Evolutionary conservation across 192 early-diverging fungal genomes (phyloP).

Genomic region (Backusella liffmaniae): DNA sequence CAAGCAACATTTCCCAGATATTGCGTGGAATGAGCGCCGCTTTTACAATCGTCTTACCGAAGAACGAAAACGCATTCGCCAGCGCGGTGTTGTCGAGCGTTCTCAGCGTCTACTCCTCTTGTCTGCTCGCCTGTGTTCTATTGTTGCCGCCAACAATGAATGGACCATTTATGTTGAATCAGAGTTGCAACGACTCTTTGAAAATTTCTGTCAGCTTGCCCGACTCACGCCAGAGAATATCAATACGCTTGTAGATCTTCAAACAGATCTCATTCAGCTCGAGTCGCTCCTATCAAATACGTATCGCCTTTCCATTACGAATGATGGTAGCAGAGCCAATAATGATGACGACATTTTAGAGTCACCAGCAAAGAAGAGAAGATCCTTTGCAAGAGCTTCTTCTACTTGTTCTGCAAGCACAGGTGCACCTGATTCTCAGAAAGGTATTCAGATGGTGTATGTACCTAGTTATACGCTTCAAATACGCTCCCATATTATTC

Average conservation of each 20-base stretch:
- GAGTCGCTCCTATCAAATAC: constrained; percentile 9
- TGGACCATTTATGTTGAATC: constrained; percentile 27
- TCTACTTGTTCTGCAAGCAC: neutral
- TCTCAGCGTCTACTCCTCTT: constrained; percentile 44
- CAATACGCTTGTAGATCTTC: constrained; percentile 15
- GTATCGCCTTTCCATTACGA: neutral
- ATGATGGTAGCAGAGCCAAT: neutral
- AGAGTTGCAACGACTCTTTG: constrained; percentile 24
- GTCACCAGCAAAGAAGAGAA: constrained; percentile 12
- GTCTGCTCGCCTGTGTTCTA: constrained; percentile 48
- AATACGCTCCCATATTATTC: constrained; percentile 15
- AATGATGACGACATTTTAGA: neutral
- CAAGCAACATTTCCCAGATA: constrained; percentile 52
- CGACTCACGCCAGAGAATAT: constrained; percentile 21
- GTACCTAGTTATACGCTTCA: constrained; percentile 21
- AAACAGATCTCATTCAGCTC: constrained; percentile 15
- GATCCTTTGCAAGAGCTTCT: constrained; percentile 1
- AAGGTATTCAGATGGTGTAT: constrained; percentile 22
- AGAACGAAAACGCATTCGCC: constrained; percentile 52
- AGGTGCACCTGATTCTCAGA: neutral
- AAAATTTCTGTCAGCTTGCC: constrained; percentile 24
- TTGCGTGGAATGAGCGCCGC: constrained; percentile 58
- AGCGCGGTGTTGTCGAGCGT: constrained; percentile 48
- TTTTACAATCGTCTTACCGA: constrained; percentile 61
- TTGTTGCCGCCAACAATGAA: constrained; percentile 35